These are phyloP conservation scores for Xanthoconium stramineum DNA, from an alignment of 768 basidiomycete species.

Conservation along the genomic window DNA sequence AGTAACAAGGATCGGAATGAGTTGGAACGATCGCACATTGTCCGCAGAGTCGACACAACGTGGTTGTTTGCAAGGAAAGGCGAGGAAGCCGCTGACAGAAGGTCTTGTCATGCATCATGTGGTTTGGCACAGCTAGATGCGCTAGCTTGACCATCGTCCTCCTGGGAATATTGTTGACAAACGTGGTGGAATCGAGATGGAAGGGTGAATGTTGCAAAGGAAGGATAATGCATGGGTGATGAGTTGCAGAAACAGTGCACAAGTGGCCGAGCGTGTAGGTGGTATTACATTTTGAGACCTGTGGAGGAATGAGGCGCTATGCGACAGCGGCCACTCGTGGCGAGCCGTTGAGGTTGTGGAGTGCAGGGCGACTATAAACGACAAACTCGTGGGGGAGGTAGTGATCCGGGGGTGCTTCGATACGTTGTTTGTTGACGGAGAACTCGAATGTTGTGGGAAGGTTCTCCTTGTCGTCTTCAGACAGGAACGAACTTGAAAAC, in stretches of 20 bases:
- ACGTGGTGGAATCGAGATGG: slow-evolving; percentile 42
- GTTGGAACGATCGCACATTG: slow-evolving; percentile 39
- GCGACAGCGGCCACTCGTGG: slow-evolving; percentile 54
- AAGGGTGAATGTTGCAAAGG: slow-evolving; percentile 58
- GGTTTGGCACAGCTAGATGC: slow-evolving; percentile 21
- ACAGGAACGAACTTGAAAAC: slow-evolving; percentile 58
- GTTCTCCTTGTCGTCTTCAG: slow-evolving; percentile 81
- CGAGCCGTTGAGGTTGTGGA: slow-evolving; percentile 72
- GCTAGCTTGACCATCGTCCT: slow-evolving; percentile 14
- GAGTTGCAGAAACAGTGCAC: slow-evolving; percentile 63
- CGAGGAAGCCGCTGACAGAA: slow-evolving; percentile 11
- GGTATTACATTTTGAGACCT: slow-evolving; percentile 75
- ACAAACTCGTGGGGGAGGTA: slow-evolving; percentile 81
- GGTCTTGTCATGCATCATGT: slow-evolving; percentile 12
- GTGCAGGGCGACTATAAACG: slow-evolving; percentile 70
- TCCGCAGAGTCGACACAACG: slow-evolving; percentile 20
- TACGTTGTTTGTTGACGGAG: slow-evolving; percentile 64
- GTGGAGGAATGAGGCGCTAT: slow-evolving; percentile 46
- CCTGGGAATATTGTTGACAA: slow-evolving; percentile 45
- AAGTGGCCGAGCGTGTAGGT: slow-evolving; percentile 60
- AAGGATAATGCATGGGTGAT: slow-evolving; percentile 61
- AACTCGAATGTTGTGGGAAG: slow-evolving; percentile 68
- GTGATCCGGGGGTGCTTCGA: slow-evolving; percentile 69
- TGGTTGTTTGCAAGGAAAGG: slow-evolving; percentile 11
- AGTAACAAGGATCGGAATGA: slow-evolving; percentile 43